Base-by-base conservation (phyloP, 2,329 filamentous ascomycete species). In the Diaporthe vexans region DNA sequence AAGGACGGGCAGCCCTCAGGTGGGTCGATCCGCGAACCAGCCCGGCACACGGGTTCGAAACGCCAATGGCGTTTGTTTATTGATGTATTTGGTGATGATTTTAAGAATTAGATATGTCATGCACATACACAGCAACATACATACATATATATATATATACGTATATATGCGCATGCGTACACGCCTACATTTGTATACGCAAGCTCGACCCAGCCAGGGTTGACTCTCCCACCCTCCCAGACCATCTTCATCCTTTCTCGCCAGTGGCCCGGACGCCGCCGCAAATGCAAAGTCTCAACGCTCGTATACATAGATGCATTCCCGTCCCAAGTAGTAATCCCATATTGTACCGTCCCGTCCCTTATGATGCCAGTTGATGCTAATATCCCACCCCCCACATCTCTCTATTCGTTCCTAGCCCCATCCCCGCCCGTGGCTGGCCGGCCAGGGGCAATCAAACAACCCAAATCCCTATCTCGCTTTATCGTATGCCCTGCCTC, bases 401-500 rank as follows among this genome's bases (percentile, higher is more conserved):
- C 13, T 58, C 52, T 40, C 8, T 58, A 6, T 48, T 71, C 43
- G 15, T 52, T 61, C 43, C 43, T 19, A n/a, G 5, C 11, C 26
- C 40, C 24, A 11, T n/a, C 19, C 54, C 10, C 9, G 29, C 26
- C 35, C 56, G 58, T 57, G 51, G 33, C 37, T n/a, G 52, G 33
- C 37, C 17, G 52, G 35, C 26, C 71, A 21, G 6, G 57, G 29
- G 15, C 29, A 37, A 19, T 52, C 46, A 52, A 19, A 52, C 46
- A 37, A 11, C 35, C 26, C 19, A 17, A 9, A n/a, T 29, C 1
- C 29, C 59, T 29, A 5, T 9, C 19, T 24, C 52, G 46, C 40
- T 52, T 74, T 76, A 73, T 37, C 72, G 71, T 17, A 83, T 79
- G 21, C 79, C 75, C 75, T 82, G 81, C 35, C 82, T 78, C 82